Evolutionary conservation across 1,139 yeast species (phyloP).

Genomic region (Suhomyces bribrorum): DNA sequence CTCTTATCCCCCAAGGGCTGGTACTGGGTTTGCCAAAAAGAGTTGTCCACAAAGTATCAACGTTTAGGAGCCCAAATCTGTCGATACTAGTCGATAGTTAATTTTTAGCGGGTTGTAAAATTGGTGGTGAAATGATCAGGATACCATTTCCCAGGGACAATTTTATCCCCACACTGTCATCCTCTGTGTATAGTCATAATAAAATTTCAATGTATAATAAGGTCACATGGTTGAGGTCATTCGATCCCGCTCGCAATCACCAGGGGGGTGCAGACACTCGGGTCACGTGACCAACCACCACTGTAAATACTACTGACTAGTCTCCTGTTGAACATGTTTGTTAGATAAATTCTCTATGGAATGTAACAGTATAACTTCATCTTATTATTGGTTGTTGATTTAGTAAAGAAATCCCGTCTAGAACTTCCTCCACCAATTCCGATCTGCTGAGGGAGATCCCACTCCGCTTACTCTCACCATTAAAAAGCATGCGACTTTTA

Average conservation of each 20-base stretch:
- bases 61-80: not conserved
- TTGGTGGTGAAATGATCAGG: not conserved
- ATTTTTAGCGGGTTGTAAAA: too few relatives aligned
- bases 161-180: not conserved
- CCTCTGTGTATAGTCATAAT: not conserved
- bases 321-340: too few relatives aligned
- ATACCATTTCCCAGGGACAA: not conserved
- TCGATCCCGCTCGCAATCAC: not conserved
- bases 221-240: not conserved
- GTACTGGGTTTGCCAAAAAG: conserved; percentile 30
- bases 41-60: not conserved
- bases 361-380: too few relatives aligned
- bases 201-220: too few relatives aligned
- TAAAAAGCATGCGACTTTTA: conserved; percentile 1
- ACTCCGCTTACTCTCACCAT: too few relatives aligned
- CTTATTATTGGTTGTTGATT: too few relatives aligned
- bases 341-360: too few relatives aligned
- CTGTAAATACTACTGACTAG: too few relatives aligned
- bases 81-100: not conserved
- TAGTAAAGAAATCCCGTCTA: too few relatives aligned
- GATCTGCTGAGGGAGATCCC: too few relatives aligned
- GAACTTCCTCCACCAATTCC: too few relatives aligned
- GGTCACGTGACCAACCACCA: not conserved
- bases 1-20: conserved; percentile 46
- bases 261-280: too few relatives aligned